phyloP scores from a whole-genome alignment of 305 asterid species.

The Coffea humblotiana region DNA sequence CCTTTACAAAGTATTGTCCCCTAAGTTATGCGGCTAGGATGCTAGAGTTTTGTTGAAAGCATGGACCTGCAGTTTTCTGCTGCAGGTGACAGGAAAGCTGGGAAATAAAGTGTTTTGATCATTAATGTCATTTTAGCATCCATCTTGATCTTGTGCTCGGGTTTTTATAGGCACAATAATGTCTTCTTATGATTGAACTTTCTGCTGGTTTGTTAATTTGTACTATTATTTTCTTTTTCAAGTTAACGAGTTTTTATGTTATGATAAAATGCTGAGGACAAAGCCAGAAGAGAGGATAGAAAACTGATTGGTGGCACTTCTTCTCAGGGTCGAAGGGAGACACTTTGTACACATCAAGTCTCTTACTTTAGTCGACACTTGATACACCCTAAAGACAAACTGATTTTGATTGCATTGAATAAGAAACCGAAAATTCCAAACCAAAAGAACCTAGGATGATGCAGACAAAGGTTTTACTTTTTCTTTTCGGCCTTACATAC shows the following conservation, averaged over 20 bases:
- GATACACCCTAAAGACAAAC: too few relatives aligned
- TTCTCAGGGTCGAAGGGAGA: too few relatives aligned
- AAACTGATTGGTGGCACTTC: background rate
- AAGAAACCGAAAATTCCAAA: too few relatives aligned
- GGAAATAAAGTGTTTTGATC: conserved; percentile 11
- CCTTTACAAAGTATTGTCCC: conserved; percentile 14
- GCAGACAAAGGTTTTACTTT: too few relatives aligned
- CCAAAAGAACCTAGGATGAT: too few relatives aligned
- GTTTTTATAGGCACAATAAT: background rate
- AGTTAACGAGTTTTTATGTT: background rate
- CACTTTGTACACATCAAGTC: too few relatives aligned
- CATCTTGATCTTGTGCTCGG: background rate
- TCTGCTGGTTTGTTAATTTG: background rate
- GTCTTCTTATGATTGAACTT: background rate
- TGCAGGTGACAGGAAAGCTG: conserved; percentile 12
- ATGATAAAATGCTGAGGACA: background rate
- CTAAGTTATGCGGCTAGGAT: conserved; percentile 6
- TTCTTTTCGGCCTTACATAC: too few relatives aligned
- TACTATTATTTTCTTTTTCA: background rate
- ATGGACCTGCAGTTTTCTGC: conserved; percentile 23
- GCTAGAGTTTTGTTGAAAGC: conserved; percentile 7
- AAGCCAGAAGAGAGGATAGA: background rate
- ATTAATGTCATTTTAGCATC: background rate
- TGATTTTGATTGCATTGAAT: too few relatives aligned
- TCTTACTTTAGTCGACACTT: too few relatives aligned